Base-by-base conservation (phyloP, 768 basidiomycete species). In the Mycena crocata region DNA sequence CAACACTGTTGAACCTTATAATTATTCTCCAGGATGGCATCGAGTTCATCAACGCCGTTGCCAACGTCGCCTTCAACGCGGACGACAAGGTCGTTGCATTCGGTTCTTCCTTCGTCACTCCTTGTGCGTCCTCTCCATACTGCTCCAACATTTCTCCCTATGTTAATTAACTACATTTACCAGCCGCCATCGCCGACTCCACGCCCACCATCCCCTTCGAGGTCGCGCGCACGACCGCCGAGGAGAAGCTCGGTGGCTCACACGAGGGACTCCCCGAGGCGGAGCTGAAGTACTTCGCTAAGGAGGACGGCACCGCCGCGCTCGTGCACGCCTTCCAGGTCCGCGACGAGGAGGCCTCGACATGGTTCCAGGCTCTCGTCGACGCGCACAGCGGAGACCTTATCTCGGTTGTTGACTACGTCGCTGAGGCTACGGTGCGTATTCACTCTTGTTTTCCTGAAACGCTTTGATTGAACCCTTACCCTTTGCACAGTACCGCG, bases 301-400 rank as follows among this genome's bases (percentile, higher is more conserved):
- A 73, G 70, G 71, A 77, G 4, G 77, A 79, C 65, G 74, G 72
- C 26, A 67, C 69, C 26, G 67, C 72, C 44, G 76, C 62, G 40
- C 76, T 81, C 31, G 74, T 79, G 15, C 76, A 81, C 69, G 65
- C 70, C 10, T 58, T 72, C 23, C 71, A 72, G 40, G 63, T 72
- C 37, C 61, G 57, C 30, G 68, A 70, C 66, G 46, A 60, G 37
- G 49, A 57, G 19, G 50, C 69, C 23, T 61, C 82, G 60, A 77
- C 78, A 37, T 85, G 83, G 83, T 80, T 79, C 71, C 82, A 85
- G 73, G 84, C 83, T 5, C 83, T 83, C 63, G 81, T 86, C 64
- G 85, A 85, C 55, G 83, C 81, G 24, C 78, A 80, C 56, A 72
- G 77, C 24, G 79, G 80, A 24, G 79, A 81, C 37, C 71, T 85